Evolutionary conservation across 495 filamentous ascomycete genomes (phyloP), one percentile per base, ranked within the genome.

Genomic region (Aspergillus ostianus): DNA sequence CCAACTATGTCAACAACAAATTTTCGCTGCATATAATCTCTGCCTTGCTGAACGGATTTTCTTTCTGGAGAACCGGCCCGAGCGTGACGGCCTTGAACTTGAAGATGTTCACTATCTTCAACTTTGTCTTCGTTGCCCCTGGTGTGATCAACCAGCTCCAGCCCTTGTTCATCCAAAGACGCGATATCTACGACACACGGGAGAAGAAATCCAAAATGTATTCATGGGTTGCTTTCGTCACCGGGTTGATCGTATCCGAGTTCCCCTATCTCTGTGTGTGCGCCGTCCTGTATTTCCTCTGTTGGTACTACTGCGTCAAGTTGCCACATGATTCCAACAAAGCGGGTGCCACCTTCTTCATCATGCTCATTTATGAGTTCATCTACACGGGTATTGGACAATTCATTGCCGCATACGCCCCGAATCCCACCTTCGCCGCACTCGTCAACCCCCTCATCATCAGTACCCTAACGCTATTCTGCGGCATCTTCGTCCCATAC

Each of bases 1-100:
- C 82, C 58, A 83, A 80, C 62, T 90, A 93, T 71, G 68, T 85
- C 51, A 86, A 85, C 68, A 85, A 84, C 57, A 89, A 88, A 67
- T 71, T 89, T 50, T 61, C 64, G 3, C 55, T 73, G 7, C 73
- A 74, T 48, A 69, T 79, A 19, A 64, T 68, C 3, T 71, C 67
- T 0, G 72, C 75, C 19, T 56, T 78, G 3, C 67, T 77, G 49
- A 79, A 77, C 48, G 75, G 76, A 2, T 78, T 79, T 51, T 74
- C 74, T 0, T 78, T 78, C 66, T 79, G 70, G 70, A 73, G 60
- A 58, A 70, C 73, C 29, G 68, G 70, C 0, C 60, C 65, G 26
- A 72, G 62, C 36, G 61, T 78, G 6, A 53, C 54, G 2, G 67
- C 61, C 54, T 47, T 78, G 50, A 69, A 78, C 15, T 55, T 71